A percentile compares a stretch with the other conserved stretches of the same genome.
Evolutionary conservation across 1,284 basidiomycete genomes (phyloP).

Genomic region (Amylostereum areolatum): DNA sequence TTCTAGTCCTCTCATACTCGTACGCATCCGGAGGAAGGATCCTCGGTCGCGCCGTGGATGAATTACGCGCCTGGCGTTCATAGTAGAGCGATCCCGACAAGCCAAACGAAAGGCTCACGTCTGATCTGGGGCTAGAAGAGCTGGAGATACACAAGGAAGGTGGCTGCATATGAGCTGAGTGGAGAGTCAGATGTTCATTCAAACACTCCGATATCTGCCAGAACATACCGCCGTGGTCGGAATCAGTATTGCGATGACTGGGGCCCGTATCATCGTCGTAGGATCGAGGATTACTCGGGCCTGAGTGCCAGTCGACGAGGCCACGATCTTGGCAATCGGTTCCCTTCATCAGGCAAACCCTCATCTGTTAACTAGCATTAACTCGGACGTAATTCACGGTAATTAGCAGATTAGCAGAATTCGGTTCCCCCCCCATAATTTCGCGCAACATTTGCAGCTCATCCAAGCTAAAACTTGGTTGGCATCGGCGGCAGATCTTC

Average conservation of each 20-base stretch:
- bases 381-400: too few relatives aligned
- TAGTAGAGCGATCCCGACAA: neutral
- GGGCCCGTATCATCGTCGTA: neutral
- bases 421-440: too few relatives aligned
- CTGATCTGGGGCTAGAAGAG: neutral
- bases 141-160: neutral
- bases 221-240: neutral
- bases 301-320: slow-evolving; percentile 38
- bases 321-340: slow-evolving; percentile 42
- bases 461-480: too few relatives aligned
- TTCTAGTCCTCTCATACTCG: neutral
- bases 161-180: neutral
- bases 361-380: too few relatives aligned
- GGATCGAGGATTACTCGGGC: slow-evolving; percentile 20
- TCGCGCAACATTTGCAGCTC: too few relatives aligned
- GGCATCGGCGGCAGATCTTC: too few relatives aligned
- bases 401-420: too few relatives aligned
- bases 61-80: neutral
- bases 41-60: too few relatives aligned
- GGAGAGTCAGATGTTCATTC: neutral
- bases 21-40: neutral
- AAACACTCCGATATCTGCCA: neutral
- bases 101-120: neutral
- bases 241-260: neutral
- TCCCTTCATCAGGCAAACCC: too few relatives aligned